A percentile compares a stretch with the other conserved stretches of the same genome.
These are phyloP conservation scores for Ascochyta clinopodiicola DNA, from an alignment of 2,329 filamentous ascomycete genomes.

Conservation along the genomic window DNA sequence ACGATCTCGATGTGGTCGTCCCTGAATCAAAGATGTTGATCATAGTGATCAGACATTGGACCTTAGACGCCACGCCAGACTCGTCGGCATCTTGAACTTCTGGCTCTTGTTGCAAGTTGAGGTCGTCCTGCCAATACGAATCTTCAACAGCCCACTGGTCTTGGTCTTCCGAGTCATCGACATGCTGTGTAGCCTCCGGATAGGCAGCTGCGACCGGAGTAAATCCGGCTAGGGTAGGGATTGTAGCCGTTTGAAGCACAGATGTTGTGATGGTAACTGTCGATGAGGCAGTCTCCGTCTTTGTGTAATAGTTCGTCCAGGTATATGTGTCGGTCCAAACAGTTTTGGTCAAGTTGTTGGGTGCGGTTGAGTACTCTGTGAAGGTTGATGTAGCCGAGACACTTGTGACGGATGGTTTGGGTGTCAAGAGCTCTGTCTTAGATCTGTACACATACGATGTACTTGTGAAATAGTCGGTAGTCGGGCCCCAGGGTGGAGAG, in stretches of 20 bases:
- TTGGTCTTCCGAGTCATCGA: conserved; percentile 8
- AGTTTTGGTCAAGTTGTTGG: conserved; percentile 13
- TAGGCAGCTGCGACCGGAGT: conserved; percentile 7
- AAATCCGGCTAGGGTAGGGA: conserved; percentile 8
- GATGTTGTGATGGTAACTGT: conserved; percentile 8
- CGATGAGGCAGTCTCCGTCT: conserved; percentile 1
- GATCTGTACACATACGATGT: conserved; percentile 13
- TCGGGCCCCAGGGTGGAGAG: conserved; percentile 7
- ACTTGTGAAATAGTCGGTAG: conserved; percentile 13
- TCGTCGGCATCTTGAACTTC: background rate
- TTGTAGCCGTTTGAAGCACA: background rate
- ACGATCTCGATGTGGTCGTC: conserved; percentile 8
- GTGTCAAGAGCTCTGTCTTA: conserved; percentile 13
- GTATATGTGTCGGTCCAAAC: conserved; percentile 18
- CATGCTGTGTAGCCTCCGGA: conserved; percentile 11
- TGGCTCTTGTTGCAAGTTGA: background rate
- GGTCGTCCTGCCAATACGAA: conserved; percentile 7
- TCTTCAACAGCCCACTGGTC: conserved; percentile 15
- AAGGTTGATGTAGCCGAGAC: conserved; percentile 11
- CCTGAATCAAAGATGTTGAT: conserved; percentile 11
- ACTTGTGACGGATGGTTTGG: conserved; percentile 14
- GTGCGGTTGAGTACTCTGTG: conserved; percentile 8
- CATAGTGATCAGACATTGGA: conserved; percentile 13
- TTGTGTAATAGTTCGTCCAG: conserved; percentile 12
- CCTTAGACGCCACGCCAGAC: background rate